These are phyloP conservation scores for Pisolithus albus DNA, from an alignment of 768 basidiomycete species.

Conservation along the genomic window DNA sequence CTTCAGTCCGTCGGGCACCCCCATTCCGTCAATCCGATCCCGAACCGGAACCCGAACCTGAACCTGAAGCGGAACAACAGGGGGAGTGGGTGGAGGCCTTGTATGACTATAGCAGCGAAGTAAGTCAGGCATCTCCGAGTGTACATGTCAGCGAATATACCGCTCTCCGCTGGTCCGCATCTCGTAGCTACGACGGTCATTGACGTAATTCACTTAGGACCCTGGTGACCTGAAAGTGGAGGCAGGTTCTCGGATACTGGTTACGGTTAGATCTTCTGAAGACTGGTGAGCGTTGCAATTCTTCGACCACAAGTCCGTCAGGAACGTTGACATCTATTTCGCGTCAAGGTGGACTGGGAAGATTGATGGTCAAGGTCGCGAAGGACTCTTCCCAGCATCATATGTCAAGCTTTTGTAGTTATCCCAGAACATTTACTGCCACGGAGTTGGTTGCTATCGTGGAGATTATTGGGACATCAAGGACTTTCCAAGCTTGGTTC, in stretches of 20 bases:
- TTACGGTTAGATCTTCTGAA: slow-evolving; percentile 60
- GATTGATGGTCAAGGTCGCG: slow-evolving; percentile 48
- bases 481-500: no score
- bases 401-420: slow-evolving; percentile 55
- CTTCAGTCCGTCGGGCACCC: slow-evolving; percentile 7
- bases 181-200: slow-evolving; percentile 1
- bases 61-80: slow-evolving; percentile 26
- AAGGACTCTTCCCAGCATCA: slow-evolving; percentile 60
- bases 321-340: slow-evolving; percentile 6
- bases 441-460: no score
- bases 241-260: slow-evolving; percentile 51
- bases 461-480: no score
- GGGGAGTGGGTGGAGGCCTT: slow-evolving; percentile 76
- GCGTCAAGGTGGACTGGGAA: slow-evolving; percentile 60
- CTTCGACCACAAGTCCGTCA: neutral
- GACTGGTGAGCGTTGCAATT: slow-evolving; percentile 53
- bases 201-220: slow-evolving; percentile 40
- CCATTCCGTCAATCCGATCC: neutral
- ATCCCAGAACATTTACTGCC: neutral
- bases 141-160: neutral
- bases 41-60: neutral
- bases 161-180: neutral
- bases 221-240: slow-evolving; percentile 57
- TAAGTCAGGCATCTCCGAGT: slow-evolving; percentile 19
- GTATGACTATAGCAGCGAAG: slow-evolving; percentile 68